These are phyloP conservation scores for Discostella stelligera DNA, from an alignment of 352 stramenopile species.

Conservation along the genomic window DNA sequence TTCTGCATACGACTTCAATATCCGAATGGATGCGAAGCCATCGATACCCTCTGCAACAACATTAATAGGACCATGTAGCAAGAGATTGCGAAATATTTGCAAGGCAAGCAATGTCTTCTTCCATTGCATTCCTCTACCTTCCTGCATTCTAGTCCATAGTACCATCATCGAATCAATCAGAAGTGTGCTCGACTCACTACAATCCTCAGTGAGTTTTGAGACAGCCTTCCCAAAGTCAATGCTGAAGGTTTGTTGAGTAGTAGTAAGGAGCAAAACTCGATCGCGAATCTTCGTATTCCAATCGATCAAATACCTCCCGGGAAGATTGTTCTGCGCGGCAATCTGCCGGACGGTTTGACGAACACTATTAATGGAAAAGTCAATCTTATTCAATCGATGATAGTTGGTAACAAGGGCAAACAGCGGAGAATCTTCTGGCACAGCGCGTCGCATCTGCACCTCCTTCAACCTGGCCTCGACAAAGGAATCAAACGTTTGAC, in stretches of 20 bases:
- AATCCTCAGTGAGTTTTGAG: slow-evolving; percentile 61
- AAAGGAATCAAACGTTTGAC: slow-evolving; percentile 75
- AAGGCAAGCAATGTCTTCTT: slow-evolving; percentile 71
- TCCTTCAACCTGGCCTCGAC: slow-evolving; percentile 66
- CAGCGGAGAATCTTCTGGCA: slow-evolving; percentile 63
- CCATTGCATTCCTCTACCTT: slow-evolving; percentile 74
- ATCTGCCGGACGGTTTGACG: slow-evolving; percentile 59
- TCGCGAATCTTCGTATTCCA: slow-evolving; percentile 53
- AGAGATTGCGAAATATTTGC: slow-evolving; percentile 71
- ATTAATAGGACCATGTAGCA: slow-evolving; percentile 69
- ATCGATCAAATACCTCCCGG: slow-evolving; percentile 45
- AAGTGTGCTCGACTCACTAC: slow-evolving; percentile 60
- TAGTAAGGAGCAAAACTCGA: slow-evolving; percentile 66
- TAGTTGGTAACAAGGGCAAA: slow-evolving; percentile 62
- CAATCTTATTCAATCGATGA: slow-evolving; percentile 60
- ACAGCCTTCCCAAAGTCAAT: slow-evolving; percentile 56
- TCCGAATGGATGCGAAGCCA: slow-evolving; percentile 73
- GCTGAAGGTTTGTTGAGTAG: slow-evolving; percentile 57
- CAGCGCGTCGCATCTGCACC: slow-evolving; percentile 40
- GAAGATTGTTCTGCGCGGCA: slow-evolving; percentile 46
- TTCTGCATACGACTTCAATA: slow-evolving; percentile 72
- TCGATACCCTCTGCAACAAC: slow-evolving; percentile 73
- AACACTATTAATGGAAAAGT: slow-evolving; percentile 63
- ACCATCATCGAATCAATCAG: slow-evolving; percentile 77
- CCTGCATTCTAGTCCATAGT: slow-evolving; percentile 69